Evolutionary conservation across 148 eudicot species (phyloP).

Genomic region (Salicornia ramosissima): DNA sequence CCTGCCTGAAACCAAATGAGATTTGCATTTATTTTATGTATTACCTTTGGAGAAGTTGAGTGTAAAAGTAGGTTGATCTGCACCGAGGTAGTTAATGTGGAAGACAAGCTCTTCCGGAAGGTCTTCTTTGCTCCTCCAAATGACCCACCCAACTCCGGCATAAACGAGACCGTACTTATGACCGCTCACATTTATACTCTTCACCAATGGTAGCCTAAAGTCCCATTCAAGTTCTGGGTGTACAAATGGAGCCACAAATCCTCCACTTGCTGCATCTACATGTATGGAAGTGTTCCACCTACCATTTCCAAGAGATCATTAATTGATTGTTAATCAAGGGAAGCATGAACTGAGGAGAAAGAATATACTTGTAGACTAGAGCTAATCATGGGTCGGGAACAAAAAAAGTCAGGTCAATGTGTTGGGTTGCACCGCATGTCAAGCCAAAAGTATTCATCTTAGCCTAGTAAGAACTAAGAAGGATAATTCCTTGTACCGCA

Average conservation of each 20-base stretch:
- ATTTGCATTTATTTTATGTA: not conserved
- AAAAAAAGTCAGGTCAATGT: not conserved
- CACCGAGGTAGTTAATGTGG: constrained; percentile 46
- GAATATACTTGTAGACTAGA: not conserved
- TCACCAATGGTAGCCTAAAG: constrained; percentile 40
- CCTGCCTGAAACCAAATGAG: not conserved
- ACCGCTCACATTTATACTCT: constrained; percentile 50
- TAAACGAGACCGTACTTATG: constrained; percentile 49
- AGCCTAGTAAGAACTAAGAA: not conserved
- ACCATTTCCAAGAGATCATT: not conserved
- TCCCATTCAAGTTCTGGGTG: constrained; percentile 48
- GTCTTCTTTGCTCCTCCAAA: constrained; percentile 48
- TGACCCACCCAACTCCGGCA: constrained; percentile 49
- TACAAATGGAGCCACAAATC: constrained; percentile 45
- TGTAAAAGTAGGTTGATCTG: constrained; percentile 49
- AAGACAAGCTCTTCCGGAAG: constrained; percentile 47
- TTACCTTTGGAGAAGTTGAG: constrained; percentile 56
- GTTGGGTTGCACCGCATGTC: not conserved
- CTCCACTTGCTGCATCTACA: constrained; percentile 54
- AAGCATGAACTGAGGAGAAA: not conserved
- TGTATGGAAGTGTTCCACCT: constrained; percentile 55
- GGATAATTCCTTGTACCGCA: no score
- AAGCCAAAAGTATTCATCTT: not conserved
- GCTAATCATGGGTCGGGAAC: not conserved
- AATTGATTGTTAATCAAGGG: not conserved